Evolutionary conservation across 352 stramenopile genomes (phyloP), one percentile per base, ranked within the genome.

Genomic region (Aphanomyces cochlioides): DNA sequence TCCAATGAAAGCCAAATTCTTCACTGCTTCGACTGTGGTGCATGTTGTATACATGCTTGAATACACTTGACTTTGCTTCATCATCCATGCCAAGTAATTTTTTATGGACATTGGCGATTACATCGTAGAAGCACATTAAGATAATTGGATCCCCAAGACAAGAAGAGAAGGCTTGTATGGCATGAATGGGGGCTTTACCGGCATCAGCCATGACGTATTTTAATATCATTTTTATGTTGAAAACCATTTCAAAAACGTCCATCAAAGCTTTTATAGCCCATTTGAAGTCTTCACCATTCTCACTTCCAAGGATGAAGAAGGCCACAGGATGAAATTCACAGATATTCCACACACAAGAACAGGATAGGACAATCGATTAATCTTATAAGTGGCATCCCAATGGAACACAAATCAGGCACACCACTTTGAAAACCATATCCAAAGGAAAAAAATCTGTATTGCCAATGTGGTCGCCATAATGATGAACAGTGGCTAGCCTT

Each of bases 301-400:
- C 45, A n/a, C n/a, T 36, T 8, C 50, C 50, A 19, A 58, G 15
- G 15, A 58, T 7, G 17, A 66, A 66, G 41, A 66, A 57, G 8
- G 57, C 57, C 15, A 66, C 41, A 21, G 19, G 57, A 19, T 66
- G 1, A 36, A 66, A 66, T 48, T 2, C 21, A 21, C 57, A 10
- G 57, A 34, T 7, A 66, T 66, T 7, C 57, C 57, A 21, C 57
- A 66, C 8, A 66, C 53, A n/a, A 66, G 53, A 28, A 66, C 57
- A 19, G 2, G 57, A 21, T 66, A 66, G 17, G 38, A n/a, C 38
- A 66, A 34, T 10, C n/a, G 53, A 53, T 66, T 66, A 21, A 66
- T 66, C 1, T 66, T 66, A 21, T 66, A 66, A 17, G 57, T 66
- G 41, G 56, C 57, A 48, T 56, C 19, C 57, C 57, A 66, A 19